Percentiles rank a stretch among this genome's conserved stretches.
Conservation (phyloP, 352 stramenopile genomes). For the Phytophthora vignae region DNA sequence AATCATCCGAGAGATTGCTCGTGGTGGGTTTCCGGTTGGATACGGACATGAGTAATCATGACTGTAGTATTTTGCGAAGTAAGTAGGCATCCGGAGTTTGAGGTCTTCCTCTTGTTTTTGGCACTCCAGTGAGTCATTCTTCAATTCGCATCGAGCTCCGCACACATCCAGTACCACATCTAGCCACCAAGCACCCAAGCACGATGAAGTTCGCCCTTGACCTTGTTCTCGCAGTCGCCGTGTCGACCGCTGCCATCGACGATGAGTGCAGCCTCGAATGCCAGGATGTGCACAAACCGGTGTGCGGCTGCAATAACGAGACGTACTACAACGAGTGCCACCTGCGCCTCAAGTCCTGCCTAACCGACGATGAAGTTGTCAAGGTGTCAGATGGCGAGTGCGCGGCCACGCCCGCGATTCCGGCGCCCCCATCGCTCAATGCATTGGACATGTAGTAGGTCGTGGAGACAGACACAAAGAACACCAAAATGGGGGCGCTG, state of each 20-base stretch:
- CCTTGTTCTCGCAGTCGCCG: constrained; percentile 12
- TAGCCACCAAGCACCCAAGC: background rate
- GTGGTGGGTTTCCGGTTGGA: background rate
- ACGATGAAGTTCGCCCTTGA: constrained; percentile 28
- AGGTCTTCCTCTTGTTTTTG: too few relatives aligned
- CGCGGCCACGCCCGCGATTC: constrained; percentile 9
- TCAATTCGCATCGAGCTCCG: constrained; percentile 2
- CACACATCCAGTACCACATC: background rate
- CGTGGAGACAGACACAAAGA: too few relatives aligned
- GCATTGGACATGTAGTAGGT: too few relatives aligned
- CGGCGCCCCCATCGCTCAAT: constrained; percentile 4
- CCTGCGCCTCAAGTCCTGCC: constrained; percentile 37
- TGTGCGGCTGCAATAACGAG: constrained; percentile 52
- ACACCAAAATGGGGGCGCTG: too few relatives aligned
- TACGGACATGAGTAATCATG: background rate
- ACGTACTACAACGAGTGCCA: constrained; percentile 55
- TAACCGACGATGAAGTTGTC: constrained; percentile 31
- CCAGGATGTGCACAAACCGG: constrained; percentile 33
- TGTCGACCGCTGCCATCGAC: background rate
- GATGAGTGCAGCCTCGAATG: constrained; percentile 26
- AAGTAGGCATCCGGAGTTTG: background rate
- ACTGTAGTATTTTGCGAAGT: background rate
- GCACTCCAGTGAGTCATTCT: constrained; percentile 17
- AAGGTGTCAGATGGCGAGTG: constrained; percentile 37
- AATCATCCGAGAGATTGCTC: background rate